Percentiles rank a stretch among this genome's conserved stretches.
These are phyloP conservation scores for Globisporangium mamillatum DNA, from an alignment of 352 stramenopile species.

Conservation along the genomic window DNA sequence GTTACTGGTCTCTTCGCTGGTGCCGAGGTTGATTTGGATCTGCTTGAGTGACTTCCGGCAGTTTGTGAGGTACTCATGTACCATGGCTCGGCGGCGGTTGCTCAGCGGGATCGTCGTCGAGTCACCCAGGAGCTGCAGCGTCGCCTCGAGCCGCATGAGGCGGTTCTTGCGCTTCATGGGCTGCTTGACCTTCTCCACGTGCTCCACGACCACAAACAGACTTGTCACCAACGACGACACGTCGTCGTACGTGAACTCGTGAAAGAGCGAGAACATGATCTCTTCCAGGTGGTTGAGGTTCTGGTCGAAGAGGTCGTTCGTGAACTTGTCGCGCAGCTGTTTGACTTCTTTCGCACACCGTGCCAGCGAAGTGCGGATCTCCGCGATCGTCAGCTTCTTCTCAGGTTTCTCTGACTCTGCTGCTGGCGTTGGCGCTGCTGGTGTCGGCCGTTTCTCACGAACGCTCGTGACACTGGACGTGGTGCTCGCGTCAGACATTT, in stretches of 20 bases:
- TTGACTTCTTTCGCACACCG: conserved; percentile 31
- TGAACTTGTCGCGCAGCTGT: conserved; percentile 37
- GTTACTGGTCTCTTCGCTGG: background rate
- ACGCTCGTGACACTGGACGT: background rate
- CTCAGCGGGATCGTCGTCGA: conserved; percentile 28
- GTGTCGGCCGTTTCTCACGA: background rate
- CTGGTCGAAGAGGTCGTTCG: conserved; percentile 34
- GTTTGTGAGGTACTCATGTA: conserved; percentile 43
- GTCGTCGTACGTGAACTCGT: conserved; percentile 31
- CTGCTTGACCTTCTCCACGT: conserved; percentile 37
- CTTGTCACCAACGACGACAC: conserved; percentile 28
- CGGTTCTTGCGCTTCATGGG: conserved; percentile 37
- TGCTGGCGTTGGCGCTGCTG: background rate
- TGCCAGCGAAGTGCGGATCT: conserved; percentile 16
- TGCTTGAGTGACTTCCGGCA: conserved; percentile 33
- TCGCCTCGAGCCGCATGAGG: conserved; percentile 45
- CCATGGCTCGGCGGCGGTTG: conserved; percentile 27
- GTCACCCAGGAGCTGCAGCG: conserved; percentile 33
- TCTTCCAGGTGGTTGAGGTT: conserved; percentile 46
- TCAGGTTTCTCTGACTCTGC: background rate
- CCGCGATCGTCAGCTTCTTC: background rate
- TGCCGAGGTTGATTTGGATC: background rate
- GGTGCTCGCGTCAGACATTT: conserved; percentile 13
- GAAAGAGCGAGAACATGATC: conserved; percentile 43
- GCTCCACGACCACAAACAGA: conserved; percentile 44